These are phyloP conservation scores for Kurtzmaniella quercitrusa DNA, from an alignment of 1,139 yeast species.

Conservation along the genomic window DNA sequence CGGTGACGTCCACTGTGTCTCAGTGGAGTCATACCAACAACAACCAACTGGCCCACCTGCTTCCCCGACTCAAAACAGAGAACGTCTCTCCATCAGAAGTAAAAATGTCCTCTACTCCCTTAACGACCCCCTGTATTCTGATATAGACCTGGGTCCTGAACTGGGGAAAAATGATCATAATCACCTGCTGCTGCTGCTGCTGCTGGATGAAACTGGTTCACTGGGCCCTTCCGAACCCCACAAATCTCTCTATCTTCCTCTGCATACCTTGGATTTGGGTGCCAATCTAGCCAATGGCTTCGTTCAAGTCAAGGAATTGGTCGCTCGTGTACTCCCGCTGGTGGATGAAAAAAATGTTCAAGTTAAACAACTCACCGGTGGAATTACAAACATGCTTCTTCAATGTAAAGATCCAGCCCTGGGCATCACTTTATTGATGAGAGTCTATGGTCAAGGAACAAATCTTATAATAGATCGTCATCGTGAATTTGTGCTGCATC, in stretches of 20 bases:
- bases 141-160: conserved; percentile 29
- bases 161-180: conserved; percentile 3
- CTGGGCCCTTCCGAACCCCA: conserved; percentile 1
- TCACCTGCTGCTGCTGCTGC: neutral
- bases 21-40: conserved; percentile 22
- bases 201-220: neutral
- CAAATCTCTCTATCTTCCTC: conserved; percentile 30
- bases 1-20: conserved; percentile 37
- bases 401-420: conserved; percentile 36
- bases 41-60: conserved; percentile 3
- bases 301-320: conserved; percentile 28
- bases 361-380: conserved; percentile 57
- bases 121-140: conserved; percentile 42
- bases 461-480: conserved; percentile 70
- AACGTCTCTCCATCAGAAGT: conserved; percentile 19
- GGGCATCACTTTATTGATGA: conserved; percentile 47
- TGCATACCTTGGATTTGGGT: conserved; percentile 29
- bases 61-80: conserved; percentile 8
- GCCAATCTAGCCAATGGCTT: conserved; percentile 28
- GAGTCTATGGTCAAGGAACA: conserved; percentile 78
- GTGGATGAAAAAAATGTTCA: conserved; percentile 17
- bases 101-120: conserved; percentile 37
- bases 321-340: conserved; percentile 30
- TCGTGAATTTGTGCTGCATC: conserved; percentile 70
- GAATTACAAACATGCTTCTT: conserved; percentile 72